Evolutionary conservation across 2,329 filamentous ascomycete genomes (phyloP).

Genomic region (Neonectria ditissima): DNA sequence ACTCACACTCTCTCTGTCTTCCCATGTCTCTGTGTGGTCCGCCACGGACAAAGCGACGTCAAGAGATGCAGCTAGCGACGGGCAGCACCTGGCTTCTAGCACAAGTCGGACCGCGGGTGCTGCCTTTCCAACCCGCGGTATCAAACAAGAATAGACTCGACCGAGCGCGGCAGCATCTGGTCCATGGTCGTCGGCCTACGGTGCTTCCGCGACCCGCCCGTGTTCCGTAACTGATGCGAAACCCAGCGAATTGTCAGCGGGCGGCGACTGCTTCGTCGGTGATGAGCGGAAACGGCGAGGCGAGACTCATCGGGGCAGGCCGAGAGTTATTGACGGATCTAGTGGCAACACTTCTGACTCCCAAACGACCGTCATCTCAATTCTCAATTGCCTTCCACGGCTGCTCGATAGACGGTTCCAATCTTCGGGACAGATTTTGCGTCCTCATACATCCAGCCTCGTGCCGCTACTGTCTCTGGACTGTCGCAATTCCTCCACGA

Average conservation of each 20-base stretch:
- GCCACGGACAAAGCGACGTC: neutral
- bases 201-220: slow-evolving; percentile 25
- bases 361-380: neutral
- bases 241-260: slow-evolving; percentile 34
- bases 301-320: slow-evolving; percentile 16
- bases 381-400: neutral
- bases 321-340: neutral
- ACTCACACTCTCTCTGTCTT: too few relatives aligned
- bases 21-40: neutral
- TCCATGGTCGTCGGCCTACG: slow-evolving; percentile 24
- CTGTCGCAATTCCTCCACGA: slow-evolving; percentile 13
- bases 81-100: neutral
- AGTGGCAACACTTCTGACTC: slow-evolving; percentile 1
- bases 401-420: neutral
- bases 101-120: neutral
- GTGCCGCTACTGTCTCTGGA: slow-evolving; percentile 9
- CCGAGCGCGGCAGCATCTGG: slow-evolving; percentile 21
- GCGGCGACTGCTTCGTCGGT: slow-evolving; percentile 12
- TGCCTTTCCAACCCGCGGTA: slow-evolving; percentile 8
- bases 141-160: slow-evolving; percentile 17
- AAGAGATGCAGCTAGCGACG: neutral
- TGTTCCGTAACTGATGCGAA: slow-evolving; percentile 5
- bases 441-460: slow-evolving; percentile 10
- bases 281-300: slow-evolving; percentile 8
- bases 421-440: slow-evolving; percentile 19